Base-by-base conservation (phyloP, 2,329 filamentous ascomycete genomes). In the Fusarium albosuccineum region DNA sequence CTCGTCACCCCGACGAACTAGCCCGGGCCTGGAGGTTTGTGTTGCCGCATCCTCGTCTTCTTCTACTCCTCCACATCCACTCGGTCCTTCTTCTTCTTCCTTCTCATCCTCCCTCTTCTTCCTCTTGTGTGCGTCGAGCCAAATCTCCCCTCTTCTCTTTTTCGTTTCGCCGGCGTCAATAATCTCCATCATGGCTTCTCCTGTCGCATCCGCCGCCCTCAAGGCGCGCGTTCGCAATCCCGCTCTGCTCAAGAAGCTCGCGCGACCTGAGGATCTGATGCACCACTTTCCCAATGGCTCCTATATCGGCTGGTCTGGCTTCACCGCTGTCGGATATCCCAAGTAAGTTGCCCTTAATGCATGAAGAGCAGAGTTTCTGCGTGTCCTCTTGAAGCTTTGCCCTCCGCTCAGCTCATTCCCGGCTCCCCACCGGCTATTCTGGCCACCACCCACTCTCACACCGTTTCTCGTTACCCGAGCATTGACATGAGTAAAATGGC, bases 241-340 rank as follows among this genome's bases (percentile, higher is more conserved):
- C 22, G 91, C 91, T 41, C 89, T 95, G 79, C 85, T 97, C 58
- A 90, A 89, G 74, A 97, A 95, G 85, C 83, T 97, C 61, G 89
- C 90, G 72, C 89, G 89, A 73, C 88, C 93, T 37, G 88, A 96
- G 78, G 93, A 97, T 77, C 80, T 97, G 67, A 85, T 97, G 62
- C 85, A 91, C 67, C 86, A 92, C 71, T 97, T 97, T 74, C 93
- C 93, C 68, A 88, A 96, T 83, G 90, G 90, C 75, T 81, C 92
- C n/a, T 96, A 96, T 79, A 88, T 97, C 73, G 94, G 93, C 74
- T 97, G 93, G 93, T 93, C 90, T 67, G 93, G 93, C 36, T 97
- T 97, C 80, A 97, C 93, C 11, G 93, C 93, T 73, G 93, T 97
- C 55, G 92, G 92, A 62, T 96, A 96, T 81, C 92, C 92, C 67